A percentile compares a stretch with the other conserved stretches of the same genome.
Evolutionary conservation across 2,329 filamentous ascomycete species (phyloP).

Genomic region (Ceratocystiopsis sp.): DNA sequence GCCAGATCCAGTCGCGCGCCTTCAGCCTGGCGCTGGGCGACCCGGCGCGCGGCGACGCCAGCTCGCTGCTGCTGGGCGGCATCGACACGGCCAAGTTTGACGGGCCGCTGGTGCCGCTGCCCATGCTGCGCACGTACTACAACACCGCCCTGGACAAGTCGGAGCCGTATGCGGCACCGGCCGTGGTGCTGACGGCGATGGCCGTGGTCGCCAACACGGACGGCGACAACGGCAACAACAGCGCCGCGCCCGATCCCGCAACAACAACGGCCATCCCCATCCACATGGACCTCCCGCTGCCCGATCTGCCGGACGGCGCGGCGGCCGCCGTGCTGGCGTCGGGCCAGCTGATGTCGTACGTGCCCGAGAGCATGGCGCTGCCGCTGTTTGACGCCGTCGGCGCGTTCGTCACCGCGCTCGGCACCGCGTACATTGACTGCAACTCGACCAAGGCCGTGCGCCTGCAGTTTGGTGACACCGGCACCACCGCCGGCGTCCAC

Average conservation of each 20-base stretch:
- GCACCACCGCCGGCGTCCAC: conserved; percentile 5
- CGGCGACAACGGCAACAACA: conserved; percentile 2
- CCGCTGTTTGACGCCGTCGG: conserved; percentile 21
- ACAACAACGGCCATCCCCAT: too few species aligned
- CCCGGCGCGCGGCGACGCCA: conserved; percentile 31
- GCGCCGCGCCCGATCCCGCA: conserved; percentile 7
- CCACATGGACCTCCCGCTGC: too few species aligned
- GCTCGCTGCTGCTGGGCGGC: conserved; percentile 52
- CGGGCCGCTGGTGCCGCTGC: conserved; percentile 36
- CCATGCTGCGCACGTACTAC: conserved; percentile 34
- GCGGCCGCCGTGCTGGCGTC: too few species aligned
- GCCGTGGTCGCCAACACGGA: conserved; percentile 12
- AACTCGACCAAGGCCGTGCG: conserved; percentile 16
- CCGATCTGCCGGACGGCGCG: too few species aligned
- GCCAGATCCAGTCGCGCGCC: conserved; percentile 42
- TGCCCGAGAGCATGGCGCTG: conserved; percentile 33
- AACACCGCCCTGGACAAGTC: too few species aligned
- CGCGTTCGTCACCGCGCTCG: conserved; percentile 20
- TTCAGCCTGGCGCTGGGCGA: conserved; percentile 52
- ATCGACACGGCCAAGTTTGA: conserved; percentile 51
- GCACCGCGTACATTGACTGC: conserved; percentile 23
- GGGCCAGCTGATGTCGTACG: conserved; percentile 46
- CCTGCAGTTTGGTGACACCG: conserved; percentile 16
- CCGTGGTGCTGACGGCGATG: conserved; percentile 21
- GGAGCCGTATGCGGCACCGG: conserved; percentile 9